These are phyloP conservation scores for Pisolithus albus DNA, from an alignment of 768 basidiomycete species.

Conservation along the genomic window DNA sequence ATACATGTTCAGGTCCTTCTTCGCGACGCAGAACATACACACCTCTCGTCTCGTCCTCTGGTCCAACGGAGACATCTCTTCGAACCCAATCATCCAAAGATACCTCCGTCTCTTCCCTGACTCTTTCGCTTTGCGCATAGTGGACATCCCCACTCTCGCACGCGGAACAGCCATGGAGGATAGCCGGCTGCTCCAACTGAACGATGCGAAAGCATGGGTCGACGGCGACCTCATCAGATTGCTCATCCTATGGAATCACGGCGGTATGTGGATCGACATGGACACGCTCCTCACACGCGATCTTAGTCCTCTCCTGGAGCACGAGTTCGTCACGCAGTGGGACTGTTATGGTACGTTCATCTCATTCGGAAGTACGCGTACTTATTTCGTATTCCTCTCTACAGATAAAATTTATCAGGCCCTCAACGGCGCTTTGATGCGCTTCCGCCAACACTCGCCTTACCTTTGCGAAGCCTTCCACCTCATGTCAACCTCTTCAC, in stretches of 20 bases:
- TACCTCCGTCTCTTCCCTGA: conserved; percentile 63
- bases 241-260: conserved; percentile 80
- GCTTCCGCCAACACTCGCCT: conserved; percentile 82
- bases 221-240: conserved; percentile 91
- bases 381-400: background rate
- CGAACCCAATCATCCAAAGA: conserved; percentile 47
- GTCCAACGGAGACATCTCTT: conserved; percentile 77
- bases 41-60: conserved; percentile 75
- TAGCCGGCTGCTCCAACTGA: conserved; percentile 49
- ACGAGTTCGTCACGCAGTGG: conserved; percentile 98
- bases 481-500: conserved; percentile 69
- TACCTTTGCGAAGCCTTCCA: conserved; percentile 97
- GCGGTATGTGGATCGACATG: conserved; percentile 98
- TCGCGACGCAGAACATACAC: conserved; percentile 77
- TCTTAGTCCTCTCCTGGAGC: conserved; percentile 77
- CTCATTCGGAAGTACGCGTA: background rate
- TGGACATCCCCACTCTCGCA: conserved; percentile 63
- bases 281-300: conserved; percentile 87
- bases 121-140: conserved; percentile 59
- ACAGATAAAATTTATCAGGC: conserved; percentile 68
- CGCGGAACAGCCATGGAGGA: conserved; percentile 70
- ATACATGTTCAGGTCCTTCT: conserved; percentile 86
- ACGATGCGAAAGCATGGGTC: conserved; percentile 83
- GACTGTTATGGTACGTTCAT: conserved; percentile 79
- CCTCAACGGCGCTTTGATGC: conserved; percentile 92